A percentile compares a stretch with the other conserved stretches of the same genome.
Evolutionary conservation across 2,329 filamentous ascomycete genomes (phyloP).

Genomic region (Arthrobotrys megalospora): DNA sequence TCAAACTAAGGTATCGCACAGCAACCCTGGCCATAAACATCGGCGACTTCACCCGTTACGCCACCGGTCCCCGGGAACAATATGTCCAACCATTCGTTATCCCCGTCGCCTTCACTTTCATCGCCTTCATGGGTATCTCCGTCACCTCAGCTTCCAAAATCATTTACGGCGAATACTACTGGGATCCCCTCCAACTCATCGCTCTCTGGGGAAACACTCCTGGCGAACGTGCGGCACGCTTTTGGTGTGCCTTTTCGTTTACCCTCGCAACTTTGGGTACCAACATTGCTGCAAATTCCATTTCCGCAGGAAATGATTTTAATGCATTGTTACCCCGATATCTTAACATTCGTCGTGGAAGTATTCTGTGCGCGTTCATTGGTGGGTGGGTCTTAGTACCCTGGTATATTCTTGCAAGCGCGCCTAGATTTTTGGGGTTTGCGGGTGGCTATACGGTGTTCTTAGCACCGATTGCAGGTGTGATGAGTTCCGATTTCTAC

Average conservation of each 20-base stretch:
- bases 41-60: constrained; percentile 73
- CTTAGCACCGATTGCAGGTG: constrained; percentile 75
- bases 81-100: constrained; percentile 68
- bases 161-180: constrained; percentile 71
- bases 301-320: constrained; percentile 73
- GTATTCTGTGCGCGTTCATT: constrained; percentile 72
- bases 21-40: constrained; percentile 70
- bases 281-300: constrained; percentile 73
- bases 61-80: constrained; percentile 67
- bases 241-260: constrained; percentile 72
- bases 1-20: constrained; percentile 70
- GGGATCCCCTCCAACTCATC: constrained; percentile 71
- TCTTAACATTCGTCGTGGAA: constrained; percentile 74
- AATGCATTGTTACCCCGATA: constrained; percentile 72
- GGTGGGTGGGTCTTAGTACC: constrained; percentile 75
- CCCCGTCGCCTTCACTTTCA: constrained; percentile 70
- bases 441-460: constrained; percentile 78
- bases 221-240: constrained; percentile 69
- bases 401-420: constrained; percentile 77
- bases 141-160: constrained; percentile 73
- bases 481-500: constrained; percentile 76
- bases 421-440: constrained; percentile 75
- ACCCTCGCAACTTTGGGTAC: constrained; percentile 73
- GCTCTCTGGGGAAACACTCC: constrained; percentile 68
- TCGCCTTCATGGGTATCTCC: constrained; percentile 73